Evolutionary conservation across 116 monocot species (phyloP).

Genomic region (Posidonia oceanica): DNA sequence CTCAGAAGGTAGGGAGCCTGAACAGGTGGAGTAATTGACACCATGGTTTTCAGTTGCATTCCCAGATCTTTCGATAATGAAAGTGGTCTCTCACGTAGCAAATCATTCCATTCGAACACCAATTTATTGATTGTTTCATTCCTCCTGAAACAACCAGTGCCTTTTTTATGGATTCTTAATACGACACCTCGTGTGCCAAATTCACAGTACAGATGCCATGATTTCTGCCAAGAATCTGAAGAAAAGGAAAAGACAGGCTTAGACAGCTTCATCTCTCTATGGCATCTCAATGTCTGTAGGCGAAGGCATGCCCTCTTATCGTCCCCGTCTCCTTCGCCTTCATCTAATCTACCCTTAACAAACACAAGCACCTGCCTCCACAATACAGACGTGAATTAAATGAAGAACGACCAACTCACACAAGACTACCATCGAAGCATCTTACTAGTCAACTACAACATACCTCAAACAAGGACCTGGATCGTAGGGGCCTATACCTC

Average conservation of each 20-base stretch:
- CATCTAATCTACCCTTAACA: constrained; percentile 55
- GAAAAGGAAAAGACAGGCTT: constrained; percentile 15
- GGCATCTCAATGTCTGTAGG: constrained; percentile 50
- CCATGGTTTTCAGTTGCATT: constrained; percentile 29
- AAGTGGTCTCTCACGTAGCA: constrained; percentile 47
- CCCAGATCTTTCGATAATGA: constrained; percentile 37
- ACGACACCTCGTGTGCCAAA: constrained; percentile 65
- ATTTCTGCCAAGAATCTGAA: constrained; percentile 40
- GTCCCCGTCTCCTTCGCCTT: constrained; percentile 17
- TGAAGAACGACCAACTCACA: too few relatives aligned
- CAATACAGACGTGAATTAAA: too few relatives aligned
- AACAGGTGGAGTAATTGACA: constrained; percentile 72
- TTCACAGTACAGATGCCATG: constrained; percentile 73
- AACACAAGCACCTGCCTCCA: constrained; percentile 58
- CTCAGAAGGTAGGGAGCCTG: constrained; percentile 85
- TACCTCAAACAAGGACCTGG: constrained; percentile 71
- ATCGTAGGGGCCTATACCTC: constrained; percentile 46
- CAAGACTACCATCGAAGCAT: not conserved
- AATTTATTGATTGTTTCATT: constrained; percentile 32
- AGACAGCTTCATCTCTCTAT: constrained; percentile 69
- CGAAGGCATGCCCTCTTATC: constrained; percentile 39
- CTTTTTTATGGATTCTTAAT: constrained; percentile 34
- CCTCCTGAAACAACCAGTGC: constrained; percentile 28
- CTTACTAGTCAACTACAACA: not conserved
- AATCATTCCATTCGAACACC: constrained; percentile 72